These are phyloP conservation scores for Lipomyces yamadae DNA, from an alignment of 805 yeast species.

Conservation along the genomic window DNA sequence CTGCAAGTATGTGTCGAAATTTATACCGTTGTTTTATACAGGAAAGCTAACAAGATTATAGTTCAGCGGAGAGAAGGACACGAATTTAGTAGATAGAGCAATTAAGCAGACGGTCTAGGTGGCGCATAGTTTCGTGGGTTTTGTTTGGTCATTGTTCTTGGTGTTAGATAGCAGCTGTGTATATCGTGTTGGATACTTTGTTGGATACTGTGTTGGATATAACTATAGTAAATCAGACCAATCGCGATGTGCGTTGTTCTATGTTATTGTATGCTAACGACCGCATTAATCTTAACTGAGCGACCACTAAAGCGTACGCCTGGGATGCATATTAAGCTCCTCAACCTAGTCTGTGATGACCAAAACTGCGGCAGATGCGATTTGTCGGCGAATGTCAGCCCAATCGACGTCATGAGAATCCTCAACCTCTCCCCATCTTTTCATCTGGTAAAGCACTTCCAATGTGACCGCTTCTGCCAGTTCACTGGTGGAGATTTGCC, in stretches of 20 bases:
- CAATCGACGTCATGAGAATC: slow-evolving; percentile 98
- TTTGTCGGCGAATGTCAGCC: slow-evolving; percentile 81
- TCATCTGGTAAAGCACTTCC: slow-evolving; percentile 84
- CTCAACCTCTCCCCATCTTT: slow-evolving; percentile 97
- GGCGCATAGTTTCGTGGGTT: background rate
- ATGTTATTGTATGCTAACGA: background rate
- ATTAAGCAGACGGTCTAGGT: slow-evolving; percentile 17
- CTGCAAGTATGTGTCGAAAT: slow-evolving; percentile 38
- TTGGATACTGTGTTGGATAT: background rate
- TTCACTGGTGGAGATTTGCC: slow-evolving; percentile 55
- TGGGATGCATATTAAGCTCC: background rate
- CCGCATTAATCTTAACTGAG: too few relatives aligned
- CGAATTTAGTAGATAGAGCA: slow-evolving; percentile 37
- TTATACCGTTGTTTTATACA: background rate
- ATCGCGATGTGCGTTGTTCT: background rate
- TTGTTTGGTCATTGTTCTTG: background rate
- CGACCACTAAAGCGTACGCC: too few relatives aligned
- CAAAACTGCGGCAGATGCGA: slow-evolving; percentile 75
- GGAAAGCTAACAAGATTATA: slow-evolving; percentile 10
- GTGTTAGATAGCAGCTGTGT: background rate
- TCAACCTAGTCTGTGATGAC: slow-evolving; percentile 42
- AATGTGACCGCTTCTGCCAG: slow-evolving; percentile 76
- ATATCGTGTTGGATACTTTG: background rate
- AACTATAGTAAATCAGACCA: background rate
- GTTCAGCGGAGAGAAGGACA: slow-evolving; percentile 41